Conservation (phyloP, 176 grass and related monocot species). For the Tuctoria greenei region DNA sequence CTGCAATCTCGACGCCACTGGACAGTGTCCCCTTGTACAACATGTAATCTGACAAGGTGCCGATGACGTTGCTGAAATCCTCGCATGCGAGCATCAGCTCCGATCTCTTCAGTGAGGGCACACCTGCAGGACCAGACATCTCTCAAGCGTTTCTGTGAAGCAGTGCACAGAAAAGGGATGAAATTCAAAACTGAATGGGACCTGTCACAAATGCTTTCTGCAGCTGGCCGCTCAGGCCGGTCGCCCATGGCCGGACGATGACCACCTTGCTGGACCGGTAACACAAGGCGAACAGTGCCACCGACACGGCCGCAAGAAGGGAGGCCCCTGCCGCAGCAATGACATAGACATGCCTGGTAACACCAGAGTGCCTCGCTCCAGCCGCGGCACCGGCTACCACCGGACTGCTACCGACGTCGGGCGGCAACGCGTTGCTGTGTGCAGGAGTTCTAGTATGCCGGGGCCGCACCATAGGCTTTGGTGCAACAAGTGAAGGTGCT, state of each 20-base stretch:
- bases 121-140: constrained; percentile 34
- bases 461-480: background rate
- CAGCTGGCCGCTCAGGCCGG: constrained; percentile 68
- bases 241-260: constrained; percentile 62
- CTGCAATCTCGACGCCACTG: constrained; percentile 85
- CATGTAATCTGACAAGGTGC: constrained; percentile 50
- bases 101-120: constrained; percentile 58
- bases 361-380: background rate
- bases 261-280: constrained; percentile 58
- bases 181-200: constrained; percentile 9
- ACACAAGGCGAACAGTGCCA: constrained; percentile 39
- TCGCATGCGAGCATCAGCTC: constrained; percentile 81
- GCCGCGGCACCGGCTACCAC: background rate
- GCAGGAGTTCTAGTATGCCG: background rate
- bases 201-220: constrained; percentile 74
- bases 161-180: background rate
- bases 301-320: constrained; percentile 27
- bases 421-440: constrained; percentile 4
- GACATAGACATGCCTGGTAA: constrained; percentile 27
- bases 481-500: background rate
- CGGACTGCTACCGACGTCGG: background rate
- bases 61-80: constrained; percentile 89
- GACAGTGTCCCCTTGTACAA: constrained; percentile 87
- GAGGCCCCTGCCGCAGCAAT: constrained; percentile 43
- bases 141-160: background rate